These are phyloP conservation scores for Aspergillus arachidicola DNA, from an alignment of 2,329 filamentous ascomycete genomes.

Conservation along the genomic window DNA sequence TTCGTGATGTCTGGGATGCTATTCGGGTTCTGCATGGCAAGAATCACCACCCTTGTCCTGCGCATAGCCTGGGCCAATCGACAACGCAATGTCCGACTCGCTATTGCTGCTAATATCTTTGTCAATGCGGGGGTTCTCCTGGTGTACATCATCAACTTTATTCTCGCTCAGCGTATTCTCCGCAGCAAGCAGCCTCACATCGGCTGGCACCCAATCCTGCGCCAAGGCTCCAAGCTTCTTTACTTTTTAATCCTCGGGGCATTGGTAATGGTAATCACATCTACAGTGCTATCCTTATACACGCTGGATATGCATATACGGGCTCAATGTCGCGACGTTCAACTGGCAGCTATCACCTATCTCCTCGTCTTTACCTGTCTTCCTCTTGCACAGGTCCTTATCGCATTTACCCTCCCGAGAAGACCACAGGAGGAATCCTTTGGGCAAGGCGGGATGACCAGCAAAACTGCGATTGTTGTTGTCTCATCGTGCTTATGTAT, in stretches of 20 bases:
- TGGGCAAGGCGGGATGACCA: conserved; percentile 66
- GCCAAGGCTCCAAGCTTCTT: conserved; percentile 58
- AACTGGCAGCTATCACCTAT: conserved; percentile 63
- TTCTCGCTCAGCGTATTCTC: conserved; percentile 75
- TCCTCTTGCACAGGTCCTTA: conserved; percentile 60
- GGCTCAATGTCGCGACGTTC: conserved; percentile 61
- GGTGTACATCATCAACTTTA: conserved; percentile 75
- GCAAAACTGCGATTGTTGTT: conserved; percentile 68
- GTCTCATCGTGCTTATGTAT: conserved; percentile 57
- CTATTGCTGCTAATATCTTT: conserved; percentile 67
- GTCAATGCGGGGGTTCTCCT: conserved; percentile 73
- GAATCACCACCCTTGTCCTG: conserved; percentile 51
- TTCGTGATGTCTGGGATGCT: conserved; percentile 51
- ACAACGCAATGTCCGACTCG: conserved; percentile 48
- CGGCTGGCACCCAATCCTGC: conserved; percentile 66
- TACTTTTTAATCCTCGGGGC: conserved; percentile 61
- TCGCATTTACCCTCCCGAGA: conserved; percentile 50
- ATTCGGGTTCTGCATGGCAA: conserved; percentile 55
- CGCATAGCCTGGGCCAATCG: conserved; percentile 59
- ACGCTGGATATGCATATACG: conserved; percentile 59
- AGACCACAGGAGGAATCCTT: conserved; percentile 58
- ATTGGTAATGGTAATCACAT: conserved; percentile 67
- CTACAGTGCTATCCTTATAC: conserved; percentile 67
- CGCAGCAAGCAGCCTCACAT: conserved; percentile 70
- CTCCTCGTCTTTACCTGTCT: conserved; percentile 69